Conservation (phyloP, 345 rosid genomes). For the Salix brachista region DNA sequence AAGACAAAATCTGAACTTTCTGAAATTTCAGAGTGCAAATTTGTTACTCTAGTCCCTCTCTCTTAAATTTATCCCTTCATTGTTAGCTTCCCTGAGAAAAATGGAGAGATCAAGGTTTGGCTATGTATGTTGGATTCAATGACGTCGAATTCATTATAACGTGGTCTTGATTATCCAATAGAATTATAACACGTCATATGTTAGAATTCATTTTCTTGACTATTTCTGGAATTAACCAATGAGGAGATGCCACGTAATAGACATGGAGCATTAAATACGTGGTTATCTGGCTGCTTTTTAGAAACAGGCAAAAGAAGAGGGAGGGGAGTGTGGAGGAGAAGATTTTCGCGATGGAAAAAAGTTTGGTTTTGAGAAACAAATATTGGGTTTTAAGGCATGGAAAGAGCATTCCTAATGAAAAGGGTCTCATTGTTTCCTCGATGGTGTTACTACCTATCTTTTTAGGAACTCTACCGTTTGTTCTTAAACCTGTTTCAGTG, state of each 20-base stretch:
- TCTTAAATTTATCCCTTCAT: background rate
- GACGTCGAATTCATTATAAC: background rate
- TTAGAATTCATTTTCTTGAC: background rate
- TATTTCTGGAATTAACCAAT: background rate
- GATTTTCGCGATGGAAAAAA: background rate
- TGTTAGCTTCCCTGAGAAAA: background rate
- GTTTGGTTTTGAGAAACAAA: slow-evolving; percentile 39
- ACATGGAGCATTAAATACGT: too few relatives aligned
- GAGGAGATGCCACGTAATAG: background rate
- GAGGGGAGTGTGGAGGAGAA: background rate
- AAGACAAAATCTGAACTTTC: background rate
- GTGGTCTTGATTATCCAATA: background rate
- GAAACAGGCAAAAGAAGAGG: background rate
- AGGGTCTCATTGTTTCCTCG: slow-evolving; percentile 73
- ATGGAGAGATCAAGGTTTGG: background rate
- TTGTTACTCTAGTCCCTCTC: background rate
- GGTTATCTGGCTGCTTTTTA: background rate
- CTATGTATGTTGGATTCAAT: background rate
- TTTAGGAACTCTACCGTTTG: background rate
- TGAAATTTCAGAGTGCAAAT: background rate
- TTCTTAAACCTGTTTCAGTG: background rate
- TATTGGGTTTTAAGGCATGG: slow-evolving; percentile 87
- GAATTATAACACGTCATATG: background rate
- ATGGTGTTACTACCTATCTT: slow-evolving; percentile 38
- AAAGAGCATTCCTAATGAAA: slow-evolving; percentile 88